Evolutionary conservation across 768 basidiomycete species (phyloP).

Genomic region (Leccinum barrowsii): DNA sequence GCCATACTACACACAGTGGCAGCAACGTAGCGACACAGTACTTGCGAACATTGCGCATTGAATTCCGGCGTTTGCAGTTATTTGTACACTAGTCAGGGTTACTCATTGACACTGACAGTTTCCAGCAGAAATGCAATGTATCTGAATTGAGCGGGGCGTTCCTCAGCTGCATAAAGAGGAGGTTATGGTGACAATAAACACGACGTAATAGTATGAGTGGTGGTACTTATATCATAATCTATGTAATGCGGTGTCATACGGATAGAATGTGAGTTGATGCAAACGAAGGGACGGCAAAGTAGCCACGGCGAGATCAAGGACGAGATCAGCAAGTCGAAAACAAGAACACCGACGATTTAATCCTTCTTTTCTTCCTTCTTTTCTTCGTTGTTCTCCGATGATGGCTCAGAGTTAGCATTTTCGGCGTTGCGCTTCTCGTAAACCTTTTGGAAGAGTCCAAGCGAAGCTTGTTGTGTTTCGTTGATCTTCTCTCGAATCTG

Average conservation of each 20-base stretch:
- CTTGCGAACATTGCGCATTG: too few species aligned
- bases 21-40: too few species aligned
- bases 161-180: constrained; percentile 15
- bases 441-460: constrained; percentile 97
- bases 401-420: constrained; percentile 34
- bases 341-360: constrained; percentile 35
- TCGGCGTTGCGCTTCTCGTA: constrained; percentile 91
- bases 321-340: background rate
- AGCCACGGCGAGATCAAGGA: constrained; percentile 13
- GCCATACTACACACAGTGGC: too few species aligned
- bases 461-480: constrained; percentile 91
- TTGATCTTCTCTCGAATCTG: constrained; percentile 88
- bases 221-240: constrained; percentile 30
- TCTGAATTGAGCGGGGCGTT: constrained; percentile 25
- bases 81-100: too few species aligned
- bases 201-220: constrained; percentile 23
- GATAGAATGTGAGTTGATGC: constrained; percentile 6
- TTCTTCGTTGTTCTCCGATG: constrained; percentile 42
- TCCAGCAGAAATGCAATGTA: background rate
- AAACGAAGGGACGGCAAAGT: constrained; percentile 26
- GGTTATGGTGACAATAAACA: constrained; percentile 13
- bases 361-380: constrained; percentile 93
- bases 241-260: constrained; percentile 19
- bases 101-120: too few species aligned
- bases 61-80: too few species aligned